phyloP scores from a whole-genome alignment of 1,139 yeast species.

The Nematodospora anomalae region DNA sequence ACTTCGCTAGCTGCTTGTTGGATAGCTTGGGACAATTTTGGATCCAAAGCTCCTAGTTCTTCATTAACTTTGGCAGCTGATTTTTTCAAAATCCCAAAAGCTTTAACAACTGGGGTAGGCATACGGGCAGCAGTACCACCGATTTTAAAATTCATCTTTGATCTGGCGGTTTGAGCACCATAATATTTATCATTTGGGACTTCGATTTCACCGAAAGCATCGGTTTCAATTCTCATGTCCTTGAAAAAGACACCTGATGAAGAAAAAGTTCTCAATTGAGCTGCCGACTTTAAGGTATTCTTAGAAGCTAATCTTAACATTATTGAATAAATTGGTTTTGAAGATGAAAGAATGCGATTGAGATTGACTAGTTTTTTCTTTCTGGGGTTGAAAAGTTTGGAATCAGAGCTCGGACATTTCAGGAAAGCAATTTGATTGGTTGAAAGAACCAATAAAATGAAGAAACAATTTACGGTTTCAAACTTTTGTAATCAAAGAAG shows the following conservation, averaged over 20 bases:
- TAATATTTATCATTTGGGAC: conserved; percentile 85
- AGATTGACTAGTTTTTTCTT: conserved; percentile 1
- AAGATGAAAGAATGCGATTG: conserved; percentile 1
- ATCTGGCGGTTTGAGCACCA: conserved; percentile 98
- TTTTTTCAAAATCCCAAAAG: conserved; percentile 91
- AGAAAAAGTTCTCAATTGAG: conserved; percentile 28
- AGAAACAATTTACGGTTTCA: neutral
- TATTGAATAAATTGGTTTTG: neutral
- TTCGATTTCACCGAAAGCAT: conserved; percentile 94
- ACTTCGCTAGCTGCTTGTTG: conserved; percentile 96
- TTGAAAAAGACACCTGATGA: conserved; percentile 25
- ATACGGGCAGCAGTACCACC: conserved; percentile 89
- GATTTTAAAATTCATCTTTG: conserved; percentile 89
- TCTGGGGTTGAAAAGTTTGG: conserved; percentile 6
- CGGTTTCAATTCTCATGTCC: conserved; percentile 73
- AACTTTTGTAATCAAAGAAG: too few species aligned
- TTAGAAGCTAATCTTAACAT: conserved; percentile 34
- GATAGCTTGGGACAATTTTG: conserved; percentile 79
- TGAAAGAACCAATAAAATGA: conserved; percentile 4
- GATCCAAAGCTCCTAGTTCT: conserved; percentile 76
- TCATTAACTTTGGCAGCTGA: conserved; percentile 93
- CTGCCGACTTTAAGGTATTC: conserved; percentile 14
- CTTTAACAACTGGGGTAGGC: conserved; percentile 88
- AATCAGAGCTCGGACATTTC: conserved; percentile 8
- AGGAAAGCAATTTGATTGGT: conserved; percentile 19